These are phyloP conservation scores for Rauvolfia tetraphylla DNA, from an alignment of 257 asterid genomes.

Conservation along the genomic window DNA sequence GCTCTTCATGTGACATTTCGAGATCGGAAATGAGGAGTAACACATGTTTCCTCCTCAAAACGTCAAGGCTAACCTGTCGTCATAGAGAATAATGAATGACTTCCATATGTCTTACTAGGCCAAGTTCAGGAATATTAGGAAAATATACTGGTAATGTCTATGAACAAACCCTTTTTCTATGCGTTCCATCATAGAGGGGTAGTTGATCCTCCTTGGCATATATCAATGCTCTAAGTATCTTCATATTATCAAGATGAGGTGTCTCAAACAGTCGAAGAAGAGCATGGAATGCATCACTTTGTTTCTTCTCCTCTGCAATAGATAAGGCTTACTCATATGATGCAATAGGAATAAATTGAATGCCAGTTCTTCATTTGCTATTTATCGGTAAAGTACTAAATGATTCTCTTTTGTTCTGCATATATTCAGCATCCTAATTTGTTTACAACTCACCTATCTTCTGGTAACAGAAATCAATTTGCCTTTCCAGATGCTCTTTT, in stretches of 20 bases:
- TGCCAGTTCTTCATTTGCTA: background rate
- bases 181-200: slow-evolving; percentile 33
- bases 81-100: background rate
- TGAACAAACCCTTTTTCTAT: slow-evolving; percentile 25
- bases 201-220: slow-evolving; percentile 31
- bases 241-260: slow-evolving; percentile 28
- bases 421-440: background rate
- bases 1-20: slow-evolving; percentile 64
- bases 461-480: slow-evolving; percentile 11
- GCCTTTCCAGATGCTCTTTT: slow-evolving; percentile 21
- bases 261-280: slow-evolving; percentile 23
- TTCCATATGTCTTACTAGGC: background rate
- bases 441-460: slow-evolving; percentile 18
- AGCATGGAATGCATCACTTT: slow-evolving; percentile 20
- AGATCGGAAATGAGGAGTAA: slow-evolving; percentile 69
- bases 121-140: background rate
- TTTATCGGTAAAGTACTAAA: background rate
- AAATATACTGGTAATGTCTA: background rate
- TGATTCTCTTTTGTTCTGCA: background rate
- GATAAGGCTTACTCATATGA: background rate
- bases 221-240: slow-evolving; percentile 25
- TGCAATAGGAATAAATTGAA: background rate
- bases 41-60: slow-evolving; percentile 57
- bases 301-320: slow-evolving; percentile 29
- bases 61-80: slow-evolving; percentile 59